Conservation (phyloP, 257 asterid genomes). For the Petunia secreta region DNA sequence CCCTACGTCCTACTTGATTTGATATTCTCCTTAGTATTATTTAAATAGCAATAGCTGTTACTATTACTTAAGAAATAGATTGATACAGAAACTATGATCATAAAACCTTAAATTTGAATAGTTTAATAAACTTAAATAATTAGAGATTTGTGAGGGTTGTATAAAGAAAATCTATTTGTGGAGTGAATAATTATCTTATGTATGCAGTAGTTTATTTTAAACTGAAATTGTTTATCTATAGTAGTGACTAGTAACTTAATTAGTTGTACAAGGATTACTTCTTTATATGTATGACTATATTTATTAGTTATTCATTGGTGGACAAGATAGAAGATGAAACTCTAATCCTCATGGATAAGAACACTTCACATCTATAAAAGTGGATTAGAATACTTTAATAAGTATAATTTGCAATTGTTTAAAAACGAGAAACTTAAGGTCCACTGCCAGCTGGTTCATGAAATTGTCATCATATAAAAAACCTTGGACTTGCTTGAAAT, state of each 20-base stretch:
- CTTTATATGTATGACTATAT: not conserved
- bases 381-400: conserved; percentile 17
- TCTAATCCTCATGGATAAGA: not conserved
- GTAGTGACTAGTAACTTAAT: not conserved
- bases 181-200: not conserved
- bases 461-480: conserved; percentile 33
- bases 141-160: not conserved
- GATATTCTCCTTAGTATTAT: not conserved
- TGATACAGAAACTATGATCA: not conserved
- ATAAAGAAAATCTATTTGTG: not conserved
- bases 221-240: not conserved
- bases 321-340: conserved; percentile 6
- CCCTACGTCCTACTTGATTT: not conserved
- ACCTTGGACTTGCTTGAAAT: conserved; percentile 43
- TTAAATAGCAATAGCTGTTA: not conserved
- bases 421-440: conserved; percentile 25
- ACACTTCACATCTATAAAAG: too few relatives aligned
- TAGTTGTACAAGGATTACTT: not conserved
- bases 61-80: not conserved
- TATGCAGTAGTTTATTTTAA: not conserved
- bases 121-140: not conserved
- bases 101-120: not conserved
- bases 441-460: conserved; percentile 31
- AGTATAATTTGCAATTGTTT: conserved; percentile 16
- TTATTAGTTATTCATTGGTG: conserved; percentile 28